Evolutionary conservation across 2,329 filamentous ascomycete genomes (phyloP).

Genomic region (Colletotrichum phormii): DNA sequence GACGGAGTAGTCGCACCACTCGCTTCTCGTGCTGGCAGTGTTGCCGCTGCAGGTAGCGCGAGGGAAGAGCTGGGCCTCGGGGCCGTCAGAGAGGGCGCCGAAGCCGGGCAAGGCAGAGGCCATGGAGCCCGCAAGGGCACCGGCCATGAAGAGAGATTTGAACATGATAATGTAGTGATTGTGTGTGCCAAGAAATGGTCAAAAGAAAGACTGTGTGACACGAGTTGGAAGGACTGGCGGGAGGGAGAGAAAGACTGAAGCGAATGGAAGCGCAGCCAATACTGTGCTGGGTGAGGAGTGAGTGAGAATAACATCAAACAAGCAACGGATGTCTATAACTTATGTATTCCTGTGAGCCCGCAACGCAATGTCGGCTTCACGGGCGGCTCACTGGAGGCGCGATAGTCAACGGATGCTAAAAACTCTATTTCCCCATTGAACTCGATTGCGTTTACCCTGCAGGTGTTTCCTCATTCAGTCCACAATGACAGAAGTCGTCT

Average conservation of each 20-base stretch:
- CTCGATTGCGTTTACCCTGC: not conserved
- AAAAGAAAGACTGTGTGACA: constrained; percentile 26
- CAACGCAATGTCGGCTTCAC: not conserved
- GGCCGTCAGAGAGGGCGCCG: not conserved
- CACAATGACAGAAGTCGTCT: not conserved
- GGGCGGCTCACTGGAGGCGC: not conserved
- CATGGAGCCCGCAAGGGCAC: constrained; percentile 14
- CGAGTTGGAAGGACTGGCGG: not conserved
- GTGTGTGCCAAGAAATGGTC: constrained; percentile 4
- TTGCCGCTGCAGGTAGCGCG: constrained; percentile 42
- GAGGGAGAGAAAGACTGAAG: not conserved
- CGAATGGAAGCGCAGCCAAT: constrained; percentile 21
- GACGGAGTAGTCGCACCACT: constrained; percentile 62
- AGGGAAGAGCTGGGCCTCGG: constrained; percentile 18
- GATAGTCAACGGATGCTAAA: not conserved
- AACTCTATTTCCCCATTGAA: constrained; percentile 2
- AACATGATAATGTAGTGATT: constrained; percentile 20
- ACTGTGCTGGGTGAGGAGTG: constrained; percentile 16
- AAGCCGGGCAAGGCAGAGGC: constrained; percentile 23
- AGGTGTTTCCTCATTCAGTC: not conserved
- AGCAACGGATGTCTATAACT: constrained; percentile 5
- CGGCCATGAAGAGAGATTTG: constrained; percentile 15
- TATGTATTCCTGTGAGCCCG: constrained; percentile 10
- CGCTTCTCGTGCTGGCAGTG: constrained; percentile 46
- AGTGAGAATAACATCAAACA: constrained; percentile 8